Base-by-base conservation (phyloP, 768 basidiomycete genomes). In the Xerocomus spinulosus region DNA sequence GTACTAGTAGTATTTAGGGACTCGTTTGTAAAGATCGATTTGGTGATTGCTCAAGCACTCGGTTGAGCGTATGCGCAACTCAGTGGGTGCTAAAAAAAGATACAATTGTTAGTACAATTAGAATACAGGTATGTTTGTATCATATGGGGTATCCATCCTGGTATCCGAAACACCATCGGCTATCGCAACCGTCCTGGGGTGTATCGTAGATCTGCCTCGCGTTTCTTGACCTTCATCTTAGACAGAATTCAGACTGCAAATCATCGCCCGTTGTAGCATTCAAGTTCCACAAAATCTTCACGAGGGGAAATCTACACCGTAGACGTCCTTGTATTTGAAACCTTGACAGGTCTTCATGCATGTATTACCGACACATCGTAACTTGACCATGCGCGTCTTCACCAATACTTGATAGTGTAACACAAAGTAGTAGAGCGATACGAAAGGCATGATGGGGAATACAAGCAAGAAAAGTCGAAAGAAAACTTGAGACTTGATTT, bases 401-500 rank as follows among this genome's bases (percentile, higher is more conserved):
- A 61, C 49, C 59, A 66, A 59, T 56, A 67, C 62, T 67, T 67
- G 67, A 69, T 65, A 67, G 64, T 58, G 67, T 68, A 67, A 73
- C 70, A 73, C 63, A 73, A 69, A 68, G 70, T 68, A 70, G 64
- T 71, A 76, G 72, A 68, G 68, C 70, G 69, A 67, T 71, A 71
- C 62, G 69, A 71, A 68, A 70, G 57, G 60, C 62, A 62, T 54
- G 59, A 41, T 24, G 33, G 50, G 54, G 54, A 63, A 58, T 68
- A 70, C 68, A 64, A 74, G 68, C 67, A 73, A 73, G 73, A 78
- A 74, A 77, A 68, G 71, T 70, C 64, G 73, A 73, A 62, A 73
- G 67, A 70, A 76, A 70, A 83, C 80, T 82, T 82, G 80, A 76
- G 80, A 79, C 78, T 82, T 81, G 79, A 70, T 64, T 71, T 70